Percentiles rank a stretch among this genome's conserved stretches.
phyloP scores from a whole-genome alignment of 1,284 basidiomycete species.

The Papiliotrema nemorosa region DNA sequence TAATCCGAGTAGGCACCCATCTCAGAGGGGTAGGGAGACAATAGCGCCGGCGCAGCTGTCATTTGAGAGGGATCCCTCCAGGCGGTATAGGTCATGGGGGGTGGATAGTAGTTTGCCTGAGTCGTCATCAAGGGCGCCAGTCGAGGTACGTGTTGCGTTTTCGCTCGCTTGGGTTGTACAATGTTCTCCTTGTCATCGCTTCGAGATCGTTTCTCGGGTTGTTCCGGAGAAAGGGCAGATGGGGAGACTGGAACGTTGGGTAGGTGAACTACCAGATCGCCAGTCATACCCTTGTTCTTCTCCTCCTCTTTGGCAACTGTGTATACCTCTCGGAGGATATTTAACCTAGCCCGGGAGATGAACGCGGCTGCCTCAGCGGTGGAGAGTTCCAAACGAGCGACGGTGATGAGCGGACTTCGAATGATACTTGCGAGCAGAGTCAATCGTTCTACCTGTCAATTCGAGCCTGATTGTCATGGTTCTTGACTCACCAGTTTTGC shows the following conservation, averaged over 20 bases:
- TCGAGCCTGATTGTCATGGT: neutral
- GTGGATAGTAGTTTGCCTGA: conserved; percentile 9
- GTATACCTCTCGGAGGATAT: conserved; percentile 53
- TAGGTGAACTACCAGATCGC: conserved; percentile 29
- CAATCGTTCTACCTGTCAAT: conserved; percentile 46
- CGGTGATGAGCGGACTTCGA: conserved; percentile 44
- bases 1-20: conserved; percentile 21
- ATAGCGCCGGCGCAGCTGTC: conserved; percentile 14
- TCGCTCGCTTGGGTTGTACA: conserved; percentile 9
- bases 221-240: conserved; percentile 21
- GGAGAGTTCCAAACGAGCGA: conserved; percentile 52
- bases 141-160: conserved; percentile 5
- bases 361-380: conserved; percentile 52
- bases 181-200: conserved; percentile 29
- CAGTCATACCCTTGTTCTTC: conserved; percentile 18
- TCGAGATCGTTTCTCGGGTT: conserved; percentile 7
- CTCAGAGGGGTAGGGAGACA: conserved; percentile 22
- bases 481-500: conserved; percentile 47
- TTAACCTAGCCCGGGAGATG: conserved; percentile 51
- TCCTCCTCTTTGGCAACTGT: conserved; percentile 52
- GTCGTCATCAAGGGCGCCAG: conserved; percentile 1
- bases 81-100: conserved; percentile 18
- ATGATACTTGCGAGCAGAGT: conserved; percentile 51
- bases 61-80: conserved; percentile 2
- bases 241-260: conserved; percentile 26